These are phyloP conservation scores for Pelargonium myrrhifolium DNA, from an alignment of 441 rosid species.

Conservation along the genomic window DNA sequence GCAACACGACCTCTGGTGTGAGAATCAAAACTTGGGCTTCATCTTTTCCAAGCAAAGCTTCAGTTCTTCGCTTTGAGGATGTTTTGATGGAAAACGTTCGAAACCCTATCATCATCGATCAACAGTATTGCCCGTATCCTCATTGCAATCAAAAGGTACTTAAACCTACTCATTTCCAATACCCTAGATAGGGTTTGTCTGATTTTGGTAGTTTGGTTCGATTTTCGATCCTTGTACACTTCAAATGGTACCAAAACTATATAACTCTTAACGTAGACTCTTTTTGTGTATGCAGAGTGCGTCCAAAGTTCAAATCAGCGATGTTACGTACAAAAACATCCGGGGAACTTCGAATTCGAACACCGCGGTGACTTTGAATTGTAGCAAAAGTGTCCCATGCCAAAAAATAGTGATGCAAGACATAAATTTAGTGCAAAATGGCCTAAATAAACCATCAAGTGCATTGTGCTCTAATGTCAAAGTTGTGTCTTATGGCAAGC, in stretches of 20 bases:
- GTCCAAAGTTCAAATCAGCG: constrained; percentile 39
- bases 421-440: constrained; percentile 20
- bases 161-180: background rate
- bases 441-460: background rate
- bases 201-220: background rate
- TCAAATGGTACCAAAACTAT: background rate
- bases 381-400: constrained; percentile 44
- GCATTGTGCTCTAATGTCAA: constrained; percentile 11
- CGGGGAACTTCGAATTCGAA: constrained; percentile 44
- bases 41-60: constrained; percentile 11
- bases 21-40: constrained; percentile 47
- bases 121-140: constrained; percentile 25
- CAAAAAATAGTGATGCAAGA: constrained; percentile 33
- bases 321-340: constrained; percentile 41
- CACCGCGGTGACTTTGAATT: constrained; percentile 34
- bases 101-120: constrained; percentile 39
- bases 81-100: constrained; percentile 32
- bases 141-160: constrained; percentile 24
- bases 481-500: constrained; percentile 20
- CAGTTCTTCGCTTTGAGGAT: constrained; percentile 32
- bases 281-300: constrained; percentile 23
- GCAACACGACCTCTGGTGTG: constrained; percentile 28
- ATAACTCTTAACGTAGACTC: background rate
- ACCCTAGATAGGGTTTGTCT: too few relatives aligned
- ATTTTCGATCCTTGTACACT: background rate